Conservation (phyloP, 257 asterid species). For the Penstemon davidsonii region DNA sequence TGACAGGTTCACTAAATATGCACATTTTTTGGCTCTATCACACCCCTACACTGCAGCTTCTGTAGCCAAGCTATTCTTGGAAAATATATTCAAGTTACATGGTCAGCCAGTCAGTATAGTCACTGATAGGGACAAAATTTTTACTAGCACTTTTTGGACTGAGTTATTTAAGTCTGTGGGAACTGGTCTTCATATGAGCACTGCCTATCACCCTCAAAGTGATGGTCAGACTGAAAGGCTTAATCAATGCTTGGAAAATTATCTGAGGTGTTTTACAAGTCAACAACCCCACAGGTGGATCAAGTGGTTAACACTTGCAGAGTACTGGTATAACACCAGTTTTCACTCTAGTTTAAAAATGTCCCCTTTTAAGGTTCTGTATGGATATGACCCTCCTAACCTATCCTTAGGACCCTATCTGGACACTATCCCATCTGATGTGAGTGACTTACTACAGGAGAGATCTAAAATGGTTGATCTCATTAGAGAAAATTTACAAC, state of each 20-base stretch:
- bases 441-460: background rate
- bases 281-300: background rate
- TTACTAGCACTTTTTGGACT: background rate
- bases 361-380: background rate
- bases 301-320: background rate
- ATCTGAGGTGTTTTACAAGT: background rate
- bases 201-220: background rate
- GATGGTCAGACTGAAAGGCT: background rate
- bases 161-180: background rate
- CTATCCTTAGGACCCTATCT: background rate
- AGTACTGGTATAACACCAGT: slow-evolving; percentile 6
- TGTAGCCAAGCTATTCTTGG: background rate
- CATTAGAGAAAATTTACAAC: background rate
- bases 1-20: background rate
- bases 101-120: background rate
- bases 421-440: background rate
- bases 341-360: background rate
- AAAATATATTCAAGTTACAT: background rate
- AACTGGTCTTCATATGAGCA: background rate
- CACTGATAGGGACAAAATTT: background rate
- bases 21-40: background rate
- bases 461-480: background rate
- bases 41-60: background rate
- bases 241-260: slow-evolving; percentile 1
- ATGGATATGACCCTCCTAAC: background rate